Evolutionary conservation across 2,329 filamentous ascomycete genomes (phyloP), one percentile per base, ranked within the genome.

Genomic region (Drechslerella stenobrocha): DNA sequence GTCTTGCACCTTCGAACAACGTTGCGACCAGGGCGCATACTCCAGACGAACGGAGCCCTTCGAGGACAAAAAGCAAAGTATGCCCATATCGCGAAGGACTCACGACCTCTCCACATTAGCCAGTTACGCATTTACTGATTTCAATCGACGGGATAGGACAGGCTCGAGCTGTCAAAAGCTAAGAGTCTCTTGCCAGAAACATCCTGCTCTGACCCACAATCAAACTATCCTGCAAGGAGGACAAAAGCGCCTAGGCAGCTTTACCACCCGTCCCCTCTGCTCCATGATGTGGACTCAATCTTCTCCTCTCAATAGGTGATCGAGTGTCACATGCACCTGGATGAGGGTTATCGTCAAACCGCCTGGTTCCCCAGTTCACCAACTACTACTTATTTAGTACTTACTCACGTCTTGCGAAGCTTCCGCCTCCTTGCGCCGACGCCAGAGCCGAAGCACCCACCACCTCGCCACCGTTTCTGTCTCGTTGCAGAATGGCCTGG

Each of bases 171-270:
- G 30, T 34, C 28, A 44, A 55, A 59, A 42, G 48, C 58, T 59
- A 50, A 66, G 28, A 45, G 37, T 20, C 9, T 42, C 18, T 23
- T 42, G 51, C 53, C 53, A 66, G 61, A 53, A 58, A 52, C 32
- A 66, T 66, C 61, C 61, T 66, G 61, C 59, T 26, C 28, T 20
- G 44, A 34, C 48, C 42, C 35, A 48, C 53, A 46, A n/a, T 42
- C 52, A 55, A 64, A 52, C 37, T 45, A 42, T 30, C 45, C 42
- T 44, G 22, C 56, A 52, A 24, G 20, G 52, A 52, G 45, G 20
- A 9, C 26, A 47, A 9, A n/a, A 47, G 52, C 42, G 52, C 52
- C 58, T 66, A 48, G 61, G 28, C 45, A 53, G 47, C 37, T 42
- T 20, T 18, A 9, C 37, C 5, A 20, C 9, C 22, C 18, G 37